Base-by-base conservation (phyloP, 768 basidiomycete species). In the Tricholoma matsutake region DNA sequence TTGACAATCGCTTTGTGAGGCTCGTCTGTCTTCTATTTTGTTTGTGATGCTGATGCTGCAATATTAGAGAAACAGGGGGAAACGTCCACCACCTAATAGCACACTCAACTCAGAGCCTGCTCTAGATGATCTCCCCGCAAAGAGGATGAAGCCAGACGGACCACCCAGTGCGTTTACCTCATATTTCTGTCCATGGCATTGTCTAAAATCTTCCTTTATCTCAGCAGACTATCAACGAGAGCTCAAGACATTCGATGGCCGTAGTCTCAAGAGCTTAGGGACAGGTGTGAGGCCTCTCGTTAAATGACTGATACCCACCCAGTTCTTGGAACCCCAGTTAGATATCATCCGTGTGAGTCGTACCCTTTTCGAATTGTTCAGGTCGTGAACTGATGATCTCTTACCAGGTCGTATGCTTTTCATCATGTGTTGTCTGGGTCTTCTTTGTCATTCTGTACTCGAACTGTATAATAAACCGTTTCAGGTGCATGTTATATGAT, bases 61-160 rank as follows among this genome's bases (percentile, higher is more conserved):
- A 14, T 22, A 13, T 20, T 64, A 85, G 83, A 85, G 78, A 80
- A 81, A 74, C 39, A 75, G 83, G 69, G 82, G 84, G 72, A 85
- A 85, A 76, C 83, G 83, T 68, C 76, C 75, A 68, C 72, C 73
- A 68, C 78, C 76, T 76, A 79, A 78, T 69, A 34, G 64, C 67
- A 61, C 65, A 62, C 54, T 57, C 47, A 52, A 52, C 60, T 59
- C 63, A 59, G 63, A 60, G 56, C 39, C 56, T 67, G 68, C 58
- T 63, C 60, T 69, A 73, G 78, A 80, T 69, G 68, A 65, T 54
- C 70, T 69, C 16, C 72, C 72, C 6, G 62, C 69, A 18, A 83
- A 82, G 75, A 83, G 77, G 61, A 59, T 64, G 2, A 83, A 75
- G 64, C 54, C 68, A 1, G 72, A 73, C 16, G 65, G 68, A 13